Evolutionary conservation across 1,139 yeast genomes (phyloP).

Genomic region (Blastobotrys ciferrii): DNA sequence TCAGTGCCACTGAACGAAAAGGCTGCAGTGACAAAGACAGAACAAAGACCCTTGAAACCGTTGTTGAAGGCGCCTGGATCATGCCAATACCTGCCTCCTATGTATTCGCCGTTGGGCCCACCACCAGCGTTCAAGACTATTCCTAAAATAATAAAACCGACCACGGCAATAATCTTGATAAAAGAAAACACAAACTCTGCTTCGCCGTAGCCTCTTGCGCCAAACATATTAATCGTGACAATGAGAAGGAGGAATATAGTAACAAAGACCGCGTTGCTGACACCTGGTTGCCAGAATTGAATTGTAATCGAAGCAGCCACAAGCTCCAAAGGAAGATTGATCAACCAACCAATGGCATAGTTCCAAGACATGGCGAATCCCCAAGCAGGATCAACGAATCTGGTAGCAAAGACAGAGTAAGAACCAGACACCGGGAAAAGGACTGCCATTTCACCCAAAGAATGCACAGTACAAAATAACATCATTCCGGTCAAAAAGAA

Average conservation of each 20-base stretch:
- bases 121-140: conserved; percentile 67
- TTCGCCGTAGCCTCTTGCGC: conserved; percentile 72
- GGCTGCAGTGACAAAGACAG: conserved; percentile 79
- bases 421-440: conserved; percentile 79
- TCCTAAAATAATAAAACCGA: conserved; percentile 63
- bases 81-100: conserved; percentile 63
- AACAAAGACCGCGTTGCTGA: conserved; percentile 63
- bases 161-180: conserved; percentile 56
- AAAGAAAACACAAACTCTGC: conserved; percentile 61
- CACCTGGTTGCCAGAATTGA: conserved; percentile 58
- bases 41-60: conserved; percentile 75
- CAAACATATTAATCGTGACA: conserved; percentile 58
- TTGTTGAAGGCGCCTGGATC: conserved; percentile 59
- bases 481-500: conserved; percentile 66
- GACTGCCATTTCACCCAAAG: conserved; percentile 84
- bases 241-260: conserved; percentile 61
- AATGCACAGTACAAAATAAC: conserved; percentile 70
- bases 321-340: conserved; percentile 69
- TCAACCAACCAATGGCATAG: conserved; percentile 73
- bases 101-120: conserved; percentile 60
- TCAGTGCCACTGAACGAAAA: conserved; percentile 84
- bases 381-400: conserved; percentile 72
- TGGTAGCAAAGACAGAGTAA: conserved; percentile 65
- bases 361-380: conserved; percentile 86
- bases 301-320: conserved; percentile 75